Conservation (phyloP, 768 basidiomycete genomes). For the Amanita exitialis region DNA sequence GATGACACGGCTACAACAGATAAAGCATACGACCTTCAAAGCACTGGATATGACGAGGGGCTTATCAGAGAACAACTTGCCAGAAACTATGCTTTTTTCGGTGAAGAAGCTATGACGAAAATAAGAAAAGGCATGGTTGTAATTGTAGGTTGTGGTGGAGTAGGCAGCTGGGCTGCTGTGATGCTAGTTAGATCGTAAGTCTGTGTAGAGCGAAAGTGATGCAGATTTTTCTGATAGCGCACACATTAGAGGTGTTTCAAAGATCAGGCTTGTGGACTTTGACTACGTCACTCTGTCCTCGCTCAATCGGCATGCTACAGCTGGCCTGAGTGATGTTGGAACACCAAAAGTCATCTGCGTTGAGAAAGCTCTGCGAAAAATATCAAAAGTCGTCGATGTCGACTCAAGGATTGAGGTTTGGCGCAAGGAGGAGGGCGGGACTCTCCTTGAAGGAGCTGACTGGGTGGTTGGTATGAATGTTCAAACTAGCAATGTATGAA, state of each 20-base stretch:
- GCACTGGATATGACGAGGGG: conserved; percentile 54
- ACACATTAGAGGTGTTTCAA: conserved; percentile 52
- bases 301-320: conserved; percentile 90
- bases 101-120: conserved; percentile 77
- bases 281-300: conserved; percentile 95
- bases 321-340: conserved; percentile 82
- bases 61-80: conserved; percentile 86
- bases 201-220: background rate
- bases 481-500: conserved; percentile 1
- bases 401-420: conserved; percentile 81
- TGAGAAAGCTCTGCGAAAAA: conserved; percentile 52
- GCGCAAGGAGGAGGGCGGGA: conserved; percentile 71
- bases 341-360: conserved; percentile 84
- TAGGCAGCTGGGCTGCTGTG: conserved; percentile 92
- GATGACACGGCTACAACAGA: conserved; percentile 6
- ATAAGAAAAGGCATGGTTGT: conserved; percentile 72
- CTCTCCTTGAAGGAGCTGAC: conserved; percentile 72
- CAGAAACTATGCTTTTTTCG: conserved; percentile 91
- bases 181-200: conserved; percentile 89
- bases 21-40: background rate
- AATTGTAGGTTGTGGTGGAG: conserved; percentile 91
- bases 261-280: conserved; percentile 82
- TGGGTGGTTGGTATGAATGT: conserved; percentile 77
- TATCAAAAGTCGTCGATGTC: conserved; percentile 82
- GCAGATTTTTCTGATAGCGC: background rate